Conservation (phyloP, 768 basidiomycete genomes). For the Dioszegia aurantiaca region DNA sequence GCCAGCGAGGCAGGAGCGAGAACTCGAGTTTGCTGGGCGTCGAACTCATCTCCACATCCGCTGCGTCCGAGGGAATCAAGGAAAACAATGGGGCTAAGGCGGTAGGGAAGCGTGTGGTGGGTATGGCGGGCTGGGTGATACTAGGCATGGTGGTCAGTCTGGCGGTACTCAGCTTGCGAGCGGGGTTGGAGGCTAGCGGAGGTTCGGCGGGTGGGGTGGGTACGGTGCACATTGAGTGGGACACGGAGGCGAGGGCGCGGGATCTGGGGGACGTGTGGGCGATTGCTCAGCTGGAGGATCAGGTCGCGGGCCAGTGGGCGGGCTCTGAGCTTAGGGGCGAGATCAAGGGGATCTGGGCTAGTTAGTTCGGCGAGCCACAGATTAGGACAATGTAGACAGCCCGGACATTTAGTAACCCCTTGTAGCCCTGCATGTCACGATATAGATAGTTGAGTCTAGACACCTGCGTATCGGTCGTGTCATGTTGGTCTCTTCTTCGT, state of each 20-base stretch:
- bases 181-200: neutral
- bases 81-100: neutral
- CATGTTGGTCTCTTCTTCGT: constrained; percentile 9
- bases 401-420: constrained; percentile 1
- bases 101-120: constrained; percentile 1
- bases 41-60: too few species aligned
- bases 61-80: neutral
- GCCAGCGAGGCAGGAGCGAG: neutral
- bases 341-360: constrained; percentile 8
- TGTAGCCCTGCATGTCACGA: neutral
- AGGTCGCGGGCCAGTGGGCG: neutral
- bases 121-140: constrained; percentile 3
- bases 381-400: neutral
- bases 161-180: neutral
- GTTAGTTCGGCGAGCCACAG: neutral
- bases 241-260: neutral
- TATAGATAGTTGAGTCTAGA: neutral
- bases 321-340: neutral
- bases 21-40: too few species aligned
- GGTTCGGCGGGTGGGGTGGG: constrained; percentile 6
- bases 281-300: too few species aligned
- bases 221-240: neutral
- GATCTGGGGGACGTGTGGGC: constrained; percentile 8
- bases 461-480: neutral
- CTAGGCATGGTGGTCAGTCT: constrained; percentile 10